Evolutionary conservation across 2,329 filamentous ascomycete species (phyloP).

Genomic region (Pyrenophora tritici-repentis): DNA sequence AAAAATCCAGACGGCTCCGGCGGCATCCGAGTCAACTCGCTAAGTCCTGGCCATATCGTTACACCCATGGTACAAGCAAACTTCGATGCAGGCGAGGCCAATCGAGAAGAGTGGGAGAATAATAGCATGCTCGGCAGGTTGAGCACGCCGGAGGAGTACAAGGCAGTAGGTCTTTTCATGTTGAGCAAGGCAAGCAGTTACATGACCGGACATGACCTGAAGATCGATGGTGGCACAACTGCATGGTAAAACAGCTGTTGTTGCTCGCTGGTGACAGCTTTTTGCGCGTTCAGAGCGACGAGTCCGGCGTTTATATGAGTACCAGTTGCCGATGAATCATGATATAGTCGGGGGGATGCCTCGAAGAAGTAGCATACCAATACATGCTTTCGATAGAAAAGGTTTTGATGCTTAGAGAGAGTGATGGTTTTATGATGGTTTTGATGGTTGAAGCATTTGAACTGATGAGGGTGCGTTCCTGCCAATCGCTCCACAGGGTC

Average conservation of each 20-base stretch:
- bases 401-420: too few species aligned
- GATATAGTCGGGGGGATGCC: background rate
- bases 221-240: constrained; percentile 43
- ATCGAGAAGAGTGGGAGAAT: constrained; percentile 69
- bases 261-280: background rate
- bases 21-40: constrained; percentile 76
- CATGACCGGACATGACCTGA: constrained; percentile 44
- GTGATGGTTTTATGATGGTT: too few species aligned
- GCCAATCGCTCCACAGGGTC: constrained; percentile 12
- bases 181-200: constrained; percentile 44
- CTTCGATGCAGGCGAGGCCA: constrained; percentile 71
- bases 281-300: constrained; percentile 2
- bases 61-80: constrained; percentile 82
- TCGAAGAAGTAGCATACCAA: background rate
- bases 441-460: background rate
- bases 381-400: too few species aligned
- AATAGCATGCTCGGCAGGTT: constrained; percentile 75
- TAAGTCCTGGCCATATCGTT: constrained; percentile 78
- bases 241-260: constrained; percentile 32
- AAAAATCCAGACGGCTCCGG: constrained; percentile 55
- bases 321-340: background rate
- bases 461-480: background rate
- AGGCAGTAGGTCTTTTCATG: constrained; percentile 42
- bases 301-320: background rate
- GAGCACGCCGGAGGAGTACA: constrained; percentile 43